Evolutionary conservation across 768 basidiomycete species (phyloP).

Genomic region (Pulveroboletus sp.): DNA sequence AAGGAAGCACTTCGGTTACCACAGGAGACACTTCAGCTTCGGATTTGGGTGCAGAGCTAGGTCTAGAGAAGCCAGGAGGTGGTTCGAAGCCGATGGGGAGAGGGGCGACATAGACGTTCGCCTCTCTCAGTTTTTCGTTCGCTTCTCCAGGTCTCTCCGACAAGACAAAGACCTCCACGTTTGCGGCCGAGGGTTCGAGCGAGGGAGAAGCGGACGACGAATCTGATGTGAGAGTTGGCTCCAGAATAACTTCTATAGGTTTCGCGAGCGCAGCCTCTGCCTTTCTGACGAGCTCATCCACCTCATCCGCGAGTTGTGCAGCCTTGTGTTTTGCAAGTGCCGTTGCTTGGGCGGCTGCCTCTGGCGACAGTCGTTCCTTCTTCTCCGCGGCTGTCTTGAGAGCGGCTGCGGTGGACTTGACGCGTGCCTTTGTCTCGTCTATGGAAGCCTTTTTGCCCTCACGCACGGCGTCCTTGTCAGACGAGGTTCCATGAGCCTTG

Average conservation of each 20-base stretch:
- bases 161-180: constrained; percentile 24
- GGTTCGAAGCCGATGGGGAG: constrained; percentile 94
- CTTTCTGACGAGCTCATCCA: constrained; percentile 61
- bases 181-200: constrained; percentile 20
- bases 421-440: constrained; percentile 41
- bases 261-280: constrained; percentile 70
- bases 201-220: constrained; percentile 25
- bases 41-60: constrained; percentile 44
- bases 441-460: constrained; percentile 36
- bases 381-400: constrained; percentile 49
- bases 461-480: constrained; percentile 31
- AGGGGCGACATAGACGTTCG: constrained; percentile 52
- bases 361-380: constrained; percentile 26
- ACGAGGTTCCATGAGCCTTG: constrained; percentile 23
- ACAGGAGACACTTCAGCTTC: constrained; percentile 56
- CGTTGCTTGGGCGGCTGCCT: constrained; percentile 32
- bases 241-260: constrained; percentile 26
- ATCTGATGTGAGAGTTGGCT: constrained; percentile 15
- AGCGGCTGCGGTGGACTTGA: constrained; percentile 37
- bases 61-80: constrained; percentile 79
- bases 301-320: constrained; percentile 53
- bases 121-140: constrained; percentile 7
- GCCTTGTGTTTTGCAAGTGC: constrained; percentile 43
- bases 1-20: constrained; percentile 57
- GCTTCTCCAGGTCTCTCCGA: constrained; percentile 15